phyloP scores from a whole-genome alignment of 225 moss, liverwort and hornwort species.

The Antitrichia curtipendula region DNA sequence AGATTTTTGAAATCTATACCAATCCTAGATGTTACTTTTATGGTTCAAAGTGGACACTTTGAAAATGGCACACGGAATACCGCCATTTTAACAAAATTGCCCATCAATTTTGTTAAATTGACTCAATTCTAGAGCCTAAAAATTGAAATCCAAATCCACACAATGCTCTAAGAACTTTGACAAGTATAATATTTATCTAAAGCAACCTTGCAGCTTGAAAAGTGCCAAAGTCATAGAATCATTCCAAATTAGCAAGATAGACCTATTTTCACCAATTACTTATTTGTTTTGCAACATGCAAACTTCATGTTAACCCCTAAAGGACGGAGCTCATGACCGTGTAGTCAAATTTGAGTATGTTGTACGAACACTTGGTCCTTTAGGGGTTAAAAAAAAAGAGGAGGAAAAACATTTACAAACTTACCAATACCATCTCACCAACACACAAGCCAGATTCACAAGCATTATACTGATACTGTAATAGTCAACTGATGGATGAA shows the following conservation, averaged over 20 bases:
- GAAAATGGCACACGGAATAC: too few relatives aligned
- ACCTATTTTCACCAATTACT: not conserved
- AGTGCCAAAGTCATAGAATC: not conserved
- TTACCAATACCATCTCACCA: not conserved
- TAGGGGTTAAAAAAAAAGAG: not conserved
- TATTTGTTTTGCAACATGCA: not conserved
- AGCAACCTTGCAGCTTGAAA: fast-evolving
- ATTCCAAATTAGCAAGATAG: not conserved
- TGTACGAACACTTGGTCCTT: too few relatives aligned
- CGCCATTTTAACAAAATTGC: too few relatives aligned
- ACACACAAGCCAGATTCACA: too few relatives aligned
- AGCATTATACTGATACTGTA: too few relatives aligned
- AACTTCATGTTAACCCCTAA: too few relatives aligned
- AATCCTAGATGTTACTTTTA: too few relatives aligned
- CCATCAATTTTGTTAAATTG: not conserved
- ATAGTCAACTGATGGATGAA: not conserved
- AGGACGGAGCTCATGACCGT: too few relatives aligned
- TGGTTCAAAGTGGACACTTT: too few relatives aligned
- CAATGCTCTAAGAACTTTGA: not conserved
- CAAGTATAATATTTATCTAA: not conserved
- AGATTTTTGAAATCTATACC: too few relatives aligned
- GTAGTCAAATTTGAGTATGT: too few relatives aligned
- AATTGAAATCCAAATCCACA: not conserved
- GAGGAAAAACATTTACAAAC: too few relatives aligned
- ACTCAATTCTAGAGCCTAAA: not conserved